A percentile compares a stretch with the other conserved stretches of the same genome.
These are phyloP conservation scores for Dactylellina leptospora DNA, from an alignment of 2,329 filamentous ascomycete genomes.

Conservation along the genomic window DNA sequence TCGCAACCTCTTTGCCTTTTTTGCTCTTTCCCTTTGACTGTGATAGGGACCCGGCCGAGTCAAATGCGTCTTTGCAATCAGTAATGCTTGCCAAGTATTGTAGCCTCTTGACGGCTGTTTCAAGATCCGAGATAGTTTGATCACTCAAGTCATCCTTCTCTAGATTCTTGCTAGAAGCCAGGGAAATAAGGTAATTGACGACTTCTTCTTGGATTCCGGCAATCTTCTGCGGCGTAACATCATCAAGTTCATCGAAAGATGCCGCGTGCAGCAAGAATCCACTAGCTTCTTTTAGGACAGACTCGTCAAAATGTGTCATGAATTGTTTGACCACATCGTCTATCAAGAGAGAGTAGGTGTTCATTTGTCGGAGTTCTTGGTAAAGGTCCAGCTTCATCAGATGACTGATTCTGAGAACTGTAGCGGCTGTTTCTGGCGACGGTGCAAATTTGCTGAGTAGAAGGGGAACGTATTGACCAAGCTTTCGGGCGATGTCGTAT, in stretches of 20 bases:
- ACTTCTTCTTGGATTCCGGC: slow-evolving; percentile 86
- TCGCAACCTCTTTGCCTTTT: slow-evolving; percentile 58
- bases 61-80: slow-evolving; percentile 78
- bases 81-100: slow-evolving; percentile 81
- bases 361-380: slow-evolving; percentile 83
- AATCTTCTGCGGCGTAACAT: slow-evolving; percentile 81
- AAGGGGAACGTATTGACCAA: slow-evolving; percentile 81
- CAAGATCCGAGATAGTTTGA: slow-evolving; percentile 73
- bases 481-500: slow-evolving; percentile 58
- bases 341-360: slow-evolving; percentile 79
- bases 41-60: slow-evolving; percentile 63
- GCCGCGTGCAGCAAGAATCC: slow-evolving; percentile 84
- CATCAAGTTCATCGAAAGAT: slow-evolving; percentile 85
- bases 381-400: slow-evolving; percentile 87
- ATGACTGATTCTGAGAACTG: slow-evolving; percentile 85
- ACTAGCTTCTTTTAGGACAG: slow-evolving; percentile 83
- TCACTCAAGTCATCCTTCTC: slow-evolving; percentile 74
- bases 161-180: slow-evolving; percentile 77
- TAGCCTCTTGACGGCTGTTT: slow-evolving; percentile 78
- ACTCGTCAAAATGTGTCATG: slow-evolving; percentile 85
- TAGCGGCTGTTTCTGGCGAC: slow-evolving; percentile 83
- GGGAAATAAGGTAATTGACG: slow-evolving; percentile 74
- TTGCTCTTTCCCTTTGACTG: slow-evolving; percentile 59
- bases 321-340: slow-evolving; percentile 96
- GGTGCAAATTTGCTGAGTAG: slow-evolving; percentile 93